Percentiles rank a stretch among this genome's conserved stretches.
phyloP scores from a whole-genome alignment of 139 green algal genomes.

The Chlorella sp. region DNA sequence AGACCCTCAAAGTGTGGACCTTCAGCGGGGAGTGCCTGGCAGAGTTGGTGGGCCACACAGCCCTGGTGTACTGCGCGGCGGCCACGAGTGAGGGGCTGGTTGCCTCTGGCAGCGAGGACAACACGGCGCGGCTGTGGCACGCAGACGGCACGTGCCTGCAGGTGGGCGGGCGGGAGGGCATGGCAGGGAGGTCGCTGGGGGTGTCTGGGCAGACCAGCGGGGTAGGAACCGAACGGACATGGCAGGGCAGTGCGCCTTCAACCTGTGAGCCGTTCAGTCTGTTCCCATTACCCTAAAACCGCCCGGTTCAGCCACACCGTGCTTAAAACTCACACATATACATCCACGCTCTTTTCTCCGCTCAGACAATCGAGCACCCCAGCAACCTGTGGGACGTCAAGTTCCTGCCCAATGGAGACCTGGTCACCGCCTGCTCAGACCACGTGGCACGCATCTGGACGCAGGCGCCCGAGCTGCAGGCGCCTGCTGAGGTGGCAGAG shows the following conservation, averaged over 20 bases:
- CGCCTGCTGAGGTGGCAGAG: constrained; percentile 49
- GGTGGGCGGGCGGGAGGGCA: not conserved
- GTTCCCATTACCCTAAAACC: too few relatives aligned
- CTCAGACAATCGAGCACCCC: constrained; percentile 79
- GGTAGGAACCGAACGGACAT: too few relatives aligned
- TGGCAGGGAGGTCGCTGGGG: not conserved
- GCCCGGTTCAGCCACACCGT: too few relatives aligned
- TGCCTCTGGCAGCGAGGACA: constrained; percentile 90
- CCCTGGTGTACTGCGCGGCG: constrained; percentile 85
- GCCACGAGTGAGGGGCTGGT: constrained; percentile 48
- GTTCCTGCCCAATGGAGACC: constrained; percentile 78
- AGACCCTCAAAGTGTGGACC: constrained; percentile 73
- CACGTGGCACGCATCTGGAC: constrained; percentile 83
- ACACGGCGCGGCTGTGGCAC: constrained; percentile 81
- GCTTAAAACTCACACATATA: not conserved
- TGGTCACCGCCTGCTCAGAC: constrained; percentile 90
- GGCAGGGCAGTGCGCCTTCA: too few relatives aligned
- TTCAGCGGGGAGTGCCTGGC: constrained; percentile 62
- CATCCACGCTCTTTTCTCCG: not conserved
- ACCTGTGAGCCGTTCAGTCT: too few relatives aligned
- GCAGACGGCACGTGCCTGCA: constrained; percentile 76
- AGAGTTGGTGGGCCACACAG: constrained; percentile 85
- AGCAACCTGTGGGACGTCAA: constrained; percentile 90
- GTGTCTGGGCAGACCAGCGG: not conserved
- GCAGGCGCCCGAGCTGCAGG: constrained; percentile 31